Percentiles rank a stretch among this genome's conserved stretches.
phyloP scores from a whole-genome alignment of 2,329 filamentous ascomycete genomes.

The Saccharata proteae region DNA sequence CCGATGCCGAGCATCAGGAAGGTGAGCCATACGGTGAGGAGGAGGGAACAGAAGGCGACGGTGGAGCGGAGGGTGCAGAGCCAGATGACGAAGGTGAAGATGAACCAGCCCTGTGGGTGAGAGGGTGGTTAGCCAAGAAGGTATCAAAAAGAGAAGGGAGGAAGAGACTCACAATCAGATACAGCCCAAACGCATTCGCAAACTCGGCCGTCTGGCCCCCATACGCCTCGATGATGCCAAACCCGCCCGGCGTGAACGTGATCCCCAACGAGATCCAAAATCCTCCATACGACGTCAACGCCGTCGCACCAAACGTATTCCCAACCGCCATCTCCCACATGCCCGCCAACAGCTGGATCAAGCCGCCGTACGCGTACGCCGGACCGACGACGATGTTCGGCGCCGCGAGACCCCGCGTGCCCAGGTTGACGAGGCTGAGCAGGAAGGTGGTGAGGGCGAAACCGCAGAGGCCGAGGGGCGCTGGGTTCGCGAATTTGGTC shows the following conservation, averaged over 20 bases:
- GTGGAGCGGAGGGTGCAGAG: slow-evolving; percentile 40
- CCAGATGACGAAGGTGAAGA: slow-evolving; percentile 40
- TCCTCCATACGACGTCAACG: slow-evolving; percentile 43
- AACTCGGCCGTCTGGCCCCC: slow-evolving; percentile 33
- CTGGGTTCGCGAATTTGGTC: slow-evolving; percentile 40
- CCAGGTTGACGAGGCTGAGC: slow-evolving; percentile 32
- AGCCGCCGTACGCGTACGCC: slow-evolving; percentile 30
- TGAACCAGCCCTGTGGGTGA: slow-evolving; percentile 35
- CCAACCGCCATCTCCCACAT: slow-evolving; percentile 39
- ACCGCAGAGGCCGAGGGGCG: slow-evolving; percentile 43
- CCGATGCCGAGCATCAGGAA: slow-evolving; percentile 39
- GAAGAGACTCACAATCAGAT: slow-evolving; percentile 41
- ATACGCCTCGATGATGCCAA: slow-evolving; percentile 32
- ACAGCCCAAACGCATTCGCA: slow-evolving; percentile 44
- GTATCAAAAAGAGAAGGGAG: slow-evolving; percentile 54
- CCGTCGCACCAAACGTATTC: slow-evolving; percentile 45
- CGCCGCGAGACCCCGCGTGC: slow-evolving; percentile 20
- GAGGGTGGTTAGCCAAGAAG: slow-evolving; percentile 49
- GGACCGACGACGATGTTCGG: slow-evolving; percentile 29
- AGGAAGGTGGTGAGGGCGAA: slow-evolving; percentile 51
- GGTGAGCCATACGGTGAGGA: slow-evolving; percentile 27
- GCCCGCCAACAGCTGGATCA: slow-evolving; percentile 30
- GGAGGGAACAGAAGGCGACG: slow-evolving; percentile 37
- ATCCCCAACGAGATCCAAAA: slow-evolving; percentile 46
- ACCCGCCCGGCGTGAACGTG: slow-evolving; percentile 37